A percentile compares a stretch with the other conserved stretches of the same genome.
phyloP scores from a whole-genome alignment of 169 alveolate species.

The Plasmodium adleri region DNA sequence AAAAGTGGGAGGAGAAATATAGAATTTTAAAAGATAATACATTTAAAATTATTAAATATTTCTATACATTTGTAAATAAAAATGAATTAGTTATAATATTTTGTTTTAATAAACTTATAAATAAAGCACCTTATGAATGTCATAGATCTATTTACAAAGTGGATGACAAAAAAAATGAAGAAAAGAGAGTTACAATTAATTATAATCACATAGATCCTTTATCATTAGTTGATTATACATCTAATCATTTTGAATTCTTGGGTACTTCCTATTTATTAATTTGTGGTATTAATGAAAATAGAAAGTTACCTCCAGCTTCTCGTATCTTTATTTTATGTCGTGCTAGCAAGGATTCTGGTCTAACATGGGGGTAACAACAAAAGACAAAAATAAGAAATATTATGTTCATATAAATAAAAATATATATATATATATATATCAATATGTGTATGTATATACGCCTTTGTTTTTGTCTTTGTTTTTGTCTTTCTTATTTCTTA shows the following conservation, averaged over 20 bases:
- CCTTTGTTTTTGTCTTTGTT: neutral
- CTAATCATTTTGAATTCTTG: neutral
- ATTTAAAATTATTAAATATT: constrained; percentile 4
- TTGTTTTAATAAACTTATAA: constrained; percentile 16
- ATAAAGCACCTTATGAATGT: constrained; percentile 23
- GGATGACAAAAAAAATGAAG: constrained; percentile 6
- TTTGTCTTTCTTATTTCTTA: no score
- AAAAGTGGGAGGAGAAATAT: constrained; percentile 21
- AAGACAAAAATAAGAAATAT: neutral
- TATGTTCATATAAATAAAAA: neutral
- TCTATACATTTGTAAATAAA: constrained; percentile 26
- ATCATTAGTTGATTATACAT: constrained; percentile 24
- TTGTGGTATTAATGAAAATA: constrained; percentile 32
- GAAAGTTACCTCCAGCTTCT: neutral
- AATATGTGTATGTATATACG: neutral
- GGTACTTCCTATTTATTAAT: constrained; percentile 23
- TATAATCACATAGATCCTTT: constrained; percentile 4
- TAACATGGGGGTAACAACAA: constrained; percentile 25
- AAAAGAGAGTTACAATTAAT: constrained; percentile 2
- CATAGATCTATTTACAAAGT: neutral
- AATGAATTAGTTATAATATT: constrained; percentile 12
- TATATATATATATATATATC: neutral
- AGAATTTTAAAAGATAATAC: constrained; percentile 7
- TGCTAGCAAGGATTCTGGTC: constrained; percentile 25
- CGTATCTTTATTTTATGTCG: constrained; percentile 15